phyloP scores from a whole-genome alignment of 768 basidiomycete genomes.

The Hericium alpestre region DNA sequence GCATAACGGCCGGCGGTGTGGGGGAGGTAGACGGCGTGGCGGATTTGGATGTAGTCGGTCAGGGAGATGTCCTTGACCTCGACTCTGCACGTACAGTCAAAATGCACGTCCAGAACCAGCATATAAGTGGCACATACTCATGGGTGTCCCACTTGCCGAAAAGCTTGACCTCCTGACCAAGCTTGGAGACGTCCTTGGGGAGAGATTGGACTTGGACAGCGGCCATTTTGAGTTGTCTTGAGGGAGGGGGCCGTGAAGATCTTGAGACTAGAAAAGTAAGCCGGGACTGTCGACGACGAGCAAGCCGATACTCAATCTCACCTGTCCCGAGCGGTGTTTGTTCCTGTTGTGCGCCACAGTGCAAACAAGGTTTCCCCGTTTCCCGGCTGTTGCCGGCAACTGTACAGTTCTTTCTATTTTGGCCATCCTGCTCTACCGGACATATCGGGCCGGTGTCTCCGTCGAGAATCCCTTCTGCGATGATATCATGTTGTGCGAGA shows the following conservation, averaged over 20 bases:
- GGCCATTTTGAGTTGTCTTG: conserved; percentile 41
- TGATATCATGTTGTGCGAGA: too few species aligned
- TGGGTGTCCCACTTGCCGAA: conserved; percentile 99
- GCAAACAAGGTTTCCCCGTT: background rate
- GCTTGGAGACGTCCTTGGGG: conserved; percentile 71
- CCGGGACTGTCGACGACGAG: conserved; percentile 2
- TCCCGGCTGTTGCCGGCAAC: background rate
- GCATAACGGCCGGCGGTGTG: conserved; percentile 99
- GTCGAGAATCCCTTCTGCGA: too few species aligned
- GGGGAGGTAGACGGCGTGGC: conserved; percentile 92
- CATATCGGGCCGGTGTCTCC: too few species aligned
- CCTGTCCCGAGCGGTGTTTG: background rate
- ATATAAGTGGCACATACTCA: conserved; percentile 53
- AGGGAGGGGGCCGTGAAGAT: background rate
- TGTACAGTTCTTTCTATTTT: conserved; percentile 1
- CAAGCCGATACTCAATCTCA: background rate
- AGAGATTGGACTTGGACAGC: conserved; percentile 46
- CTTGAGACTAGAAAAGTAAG: background rate
- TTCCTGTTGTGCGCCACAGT: background rate
- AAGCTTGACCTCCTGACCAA: conserved; percentile 84
- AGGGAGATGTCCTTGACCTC: conserved; percentile 99
- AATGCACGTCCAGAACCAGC: background rate
- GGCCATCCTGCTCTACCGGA: background rate
- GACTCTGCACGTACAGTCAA: conserved; percentile 42
- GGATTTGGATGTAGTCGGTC: conserved; percentile 98